These are phyloP conservation scores for Cyclocybe cylindracea DNA, from an alignment of 768 basidiomycete genomes.

Conservation along the genomic window DNA sequence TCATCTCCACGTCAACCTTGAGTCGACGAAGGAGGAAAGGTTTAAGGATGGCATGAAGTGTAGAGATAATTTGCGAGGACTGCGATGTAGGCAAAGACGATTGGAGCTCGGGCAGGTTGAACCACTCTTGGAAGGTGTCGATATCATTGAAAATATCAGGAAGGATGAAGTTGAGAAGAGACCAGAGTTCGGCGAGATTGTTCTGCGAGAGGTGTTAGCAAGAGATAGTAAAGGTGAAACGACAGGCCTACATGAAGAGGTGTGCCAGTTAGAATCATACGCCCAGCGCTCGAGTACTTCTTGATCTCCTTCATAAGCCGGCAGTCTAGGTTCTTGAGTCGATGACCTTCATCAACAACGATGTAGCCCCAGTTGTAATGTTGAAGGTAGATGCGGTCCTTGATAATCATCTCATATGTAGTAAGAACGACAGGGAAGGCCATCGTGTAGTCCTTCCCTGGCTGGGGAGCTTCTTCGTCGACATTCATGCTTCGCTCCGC, in stretches of 20 bases:
- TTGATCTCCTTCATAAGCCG: constrained; percentile 90
- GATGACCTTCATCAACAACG: constrained; percentile 95
- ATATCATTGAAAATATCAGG: constrained; percentile 93
- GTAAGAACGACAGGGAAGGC: constrained; percentile 83
- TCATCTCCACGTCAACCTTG: constrained; percentile 82
- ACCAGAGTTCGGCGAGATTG: constrained; percentile 94
- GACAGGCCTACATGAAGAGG: constrained; percentile 77
- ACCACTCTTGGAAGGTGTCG: constrained; percentile 91
- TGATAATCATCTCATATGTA: constrained; percentile 92
- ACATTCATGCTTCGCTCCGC: constrained; percentile 12
- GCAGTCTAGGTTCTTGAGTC: constrained; percentile 93
- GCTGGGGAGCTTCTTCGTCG: constrained; percentile 10
- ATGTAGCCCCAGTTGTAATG: constrained; percentile 87
- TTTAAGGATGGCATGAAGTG: constrained; percentile 88
- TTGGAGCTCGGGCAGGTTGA: constrained; percentile 69
- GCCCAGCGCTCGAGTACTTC: constrained; percentile 77
- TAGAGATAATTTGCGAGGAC: constrained; percentile 67
- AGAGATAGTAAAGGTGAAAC: background rate
- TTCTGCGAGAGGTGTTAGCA: constrained; percentile 57
- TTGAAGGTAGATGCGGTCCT: constrained; percentile 62
- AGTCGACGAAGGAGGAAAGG: constrained; percentile 93
- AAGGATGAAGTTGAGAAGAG: constrained; percentile 92
- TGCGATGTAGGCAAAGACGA: constrained; percentile 56
- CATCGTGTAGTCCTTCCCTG: constrained; percentile 16
- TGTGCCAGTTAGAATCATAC: constrained; percentile 95